Evolutionary conservation across 2,329 filamentous ascomycete genomes (phyloP), one percentile per base, ranked within the genome.

Genomic region (Calonectria montana): DNA sequence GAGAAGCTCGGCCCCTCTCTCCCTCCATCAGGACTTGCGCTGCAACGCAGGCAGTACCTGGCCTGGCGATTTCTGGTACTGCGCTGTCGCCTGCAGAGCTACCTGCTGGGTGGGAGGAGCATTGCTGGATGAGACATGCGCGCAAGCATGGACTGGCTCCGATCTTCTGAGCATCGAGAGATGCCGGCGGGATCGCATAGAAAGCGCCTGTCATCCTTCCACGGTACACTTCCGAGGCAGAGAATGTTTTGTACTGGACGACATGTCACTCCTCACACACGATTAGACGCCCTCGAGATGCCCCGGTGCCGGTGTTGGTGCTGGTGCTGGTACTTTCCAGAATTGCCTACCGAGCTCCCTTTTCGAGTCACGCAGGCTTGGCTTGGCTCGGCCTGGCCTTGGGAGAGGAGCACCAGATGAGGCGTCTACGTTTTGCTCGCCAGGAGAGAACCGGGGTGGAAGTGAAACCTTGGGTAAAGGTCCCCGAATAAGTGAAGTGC

Each of bases 291-390:
- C 61, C 47, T 18, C 27, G 65, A 65, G 59, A 67, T 62, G 57
- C 57, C 31, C 18, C 8, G 55, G 37, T 8, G 23, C 16, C 29
- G 57, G 25, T 8, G 57, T 16, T 45, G 39, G 73, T 57, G 29
- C 15, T 74, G 72, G 57, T 70, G 74, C 73, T 79, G 68, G 74
- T 59, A 53, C 71, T 61, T 75, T 74, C 72, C 62, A 78, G 77
- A 75, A 73, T 18, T 59, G 53, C 63, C 67, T 70, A 55, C 55
- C 29, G 48, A 67, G 48, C 35, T 37, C 55, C 47, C 53, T 35
- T 21, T 59, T 27, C 50, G 55, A 59, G 61, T 66, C 61, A 50
- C 70, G 43, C 27, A 62, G 63, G 39, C 29, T 59, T 69, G 48
- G 47, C 39, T 53, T 31, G n/a, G n/a, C n/a, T n/a, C n/a, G n/a